Base-by-base conservation (phyloP, 176 grass and related monocot species). In the Bothriochloa decipiens region DNA sequence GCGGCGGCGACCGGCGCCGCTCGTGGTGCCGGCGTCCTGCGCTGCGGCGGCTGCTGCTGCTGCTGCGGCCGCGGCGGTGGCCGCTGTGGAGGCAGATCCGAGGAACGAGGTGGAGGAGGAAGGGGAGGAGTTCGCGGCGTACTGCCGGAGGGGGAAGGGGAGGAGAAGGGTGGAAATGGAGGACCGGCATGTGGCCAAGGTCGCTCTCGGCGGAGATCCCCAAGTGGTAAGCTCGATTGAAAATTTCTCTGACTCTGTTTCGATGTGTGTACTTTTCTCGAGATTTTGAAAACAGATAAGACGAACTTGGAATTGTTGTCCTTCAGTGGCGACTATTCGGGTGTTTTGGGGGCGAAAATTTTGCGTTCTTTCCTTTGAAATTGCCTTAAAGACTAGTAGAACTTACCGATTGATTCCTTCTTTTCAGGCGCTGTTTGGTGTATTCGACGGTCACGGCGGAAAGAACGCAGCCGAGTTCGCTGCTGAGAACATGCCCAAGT, bases 361-460 rank as follows among this genome's bases (percentile, higher is more conserved):
- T 76, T 16, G 9, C 14, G 1, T 2, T 12, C 29, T 81, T 76
- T n/a, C 7, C 1, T 84, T 6, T 29, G 25, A 49, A 50, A 11
- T 29, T 49, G 7, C 46, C 43, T 8, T 11, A 3, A 49, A 3
- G 25, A 18, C 41, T 0, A 41, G 40, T 40, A 40, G 45, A 27
- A 74, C 7, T 47, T 32, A 74, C 11, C 8, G 16, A 33, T 8
- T 32, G 28, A 20, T 74, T 11, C 6, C 5, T 68, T 75, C 77
- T 84, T 11, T 82, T 8, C 87, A 99, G 97, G 90, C 97, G 25
- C 84, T 99, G 26, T 99, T 96, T 55, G 97, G 90, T n/a, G 89
- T 99, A 27, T 99, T 99, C 32, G 97, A 99, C 57, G 97, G 97
- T 3, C 97, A 99, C 83, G 91, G 88, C 5, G 97, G 97, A 16